A percentile compares a stretch with the other conserved stretches of the same genome.
These are phyloP conservation scores for Penicillium malachiteum DNA, from an alignment of 495 filamentous ascomycete species.

Conservation along the genomic window DNA sequence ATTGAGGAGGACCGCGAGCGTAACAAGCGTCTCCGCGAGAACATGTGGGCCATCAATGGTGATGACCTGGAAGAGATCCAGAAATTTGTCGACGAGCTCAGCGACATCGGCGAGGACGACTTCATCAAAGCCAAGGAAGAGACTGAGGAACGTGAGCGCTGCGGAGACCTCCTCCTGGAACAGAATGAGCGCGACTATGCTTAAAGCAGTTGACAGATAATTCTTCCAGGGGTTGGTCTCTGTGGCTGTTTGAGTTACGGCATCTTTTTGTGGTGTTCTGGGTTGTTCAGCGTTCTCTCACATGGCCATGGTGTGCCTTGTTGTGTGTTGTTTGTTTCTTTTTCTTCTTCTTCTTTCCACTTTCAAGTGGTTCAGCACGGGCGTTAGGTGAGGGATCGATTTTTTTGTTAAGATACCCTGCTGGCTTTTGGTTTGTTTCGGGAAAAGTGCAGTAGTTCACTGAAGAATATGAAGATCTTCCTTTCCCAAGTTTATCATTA, in stretches of 20 bases:
- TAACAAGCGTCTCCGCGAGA: slow-evolving; percentile 86
- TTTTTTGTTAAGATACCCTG: neutral
- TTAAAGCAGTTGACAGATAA: too few species aligned
- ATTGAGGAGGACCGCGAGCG: slow-evolving; percentile 96
- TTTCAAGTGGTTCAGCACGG: too few species aligned
- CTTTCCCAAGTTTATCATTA: too few species aligned
- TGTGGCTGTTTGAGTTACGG: too few species aligned
- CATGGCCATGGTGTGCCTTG: neutral
- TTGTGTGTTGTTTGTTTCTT: too few species aligned
- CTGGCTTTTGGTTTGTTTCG: too few species aligned
- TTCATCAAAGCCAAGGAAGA: slow-evolving; percentile 71
- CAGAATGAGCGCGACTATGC: neutral
- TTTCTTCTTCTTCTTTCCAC: too few species aligned
- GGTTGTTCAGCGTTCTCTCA: neutral
- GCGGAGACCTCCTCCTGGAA: neutral
- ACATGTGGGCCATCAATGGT: slow-evolving; percentile 78
- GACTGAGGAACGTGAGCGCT: slow-evolving; percentile 51
- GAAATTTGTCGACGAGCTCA: slow-evolving; percentile 74
- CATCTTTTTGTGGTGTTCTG: neutral
- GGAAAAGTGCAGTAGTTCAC: neutral
- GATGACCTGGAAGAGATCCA: slow-evolving; percentile 62
- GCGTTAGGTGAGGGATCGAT: too few species aligned
- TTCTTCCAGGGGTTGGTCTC: too few species aligned
- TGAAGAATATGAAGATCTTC: neutral
- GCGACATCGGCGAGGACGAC: slow-evolving; percentile 83